Conservation (phyloP, 2,329 filamentous ascomycete species). For the Rosellinia necatrix region DNA sequence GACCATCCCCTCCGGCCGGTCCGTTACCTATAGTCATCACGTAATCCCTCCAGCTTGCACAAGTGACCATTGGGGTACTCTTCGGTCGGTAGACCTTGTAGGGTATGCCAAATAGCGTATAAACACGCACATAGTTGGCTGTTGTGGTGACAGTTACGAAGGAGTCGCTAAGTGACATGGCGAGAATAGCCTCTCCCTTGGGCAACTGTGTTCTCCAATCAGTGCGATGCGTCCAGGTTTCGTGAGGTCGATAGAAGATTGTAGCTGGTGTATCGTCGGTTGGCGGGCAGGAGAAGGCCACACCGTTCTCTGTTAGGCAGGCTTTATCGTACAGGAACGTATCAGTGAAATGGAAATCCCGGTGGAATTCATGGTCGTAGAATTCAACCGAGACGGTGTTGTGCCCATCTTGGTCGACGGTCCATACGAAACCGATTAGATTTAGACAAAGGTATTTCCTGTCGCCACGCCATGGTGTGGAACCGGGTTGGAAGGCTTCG, state of each 20-base stretch:
- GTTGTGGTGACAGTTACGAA: slow-evolving; percentile 90
- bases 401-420: slow-evolving; percentile 90
- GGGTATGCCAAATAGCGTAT: slow-evolving; percentile 89
- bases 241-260: slow-evolving; percentile 96
- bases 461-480: slow-evolving; percentile 94
- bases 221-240: slow-evolving; percentile 88
- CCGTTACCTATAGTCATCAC: slow-evolving; percentile 97
- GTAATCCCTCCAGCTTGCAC: slow-evolving; percentile 93
- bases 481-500: slow-evolving; percentile 87
- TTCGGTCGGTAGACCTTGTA: slow-evolving; percentile 91
- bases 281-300: slow-evolving; percentile 82
- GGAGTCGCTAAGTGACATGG: slow-evolving; percentile 88
- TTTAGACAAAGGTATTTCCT: slow-evolving; percentile 93
- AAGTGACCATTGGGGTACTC: slow-evolving; percentile 86
- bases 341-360: slow-evolving; percentile 97
- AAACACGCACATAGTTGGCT: slow-evolving; percentile 86
- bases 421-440: slow-evolving; percentile 94
- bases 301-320: slow-evolving; percentile 82
- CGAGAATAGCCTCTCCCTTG: slow-evolving; percentile 80
- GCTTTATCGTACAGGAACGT: slow-evolving; percentile 96
- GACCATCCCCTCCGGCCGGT: slow-evolving; percentile 77
- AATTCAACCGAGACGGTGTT: slow-evolving; percentile 97
- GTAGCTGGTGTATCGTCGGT: slow-evolving; percentile 69
- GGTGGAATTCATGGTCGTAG: slow-evolving; percentile 89
- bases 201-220: slow-evolving; percentile 94